These are phyloP conservation scores for Tylopilus cervinicoccineus DNA, from an alignment of 768 basidiomycete species.

Conservation along the genomic window DNA sequence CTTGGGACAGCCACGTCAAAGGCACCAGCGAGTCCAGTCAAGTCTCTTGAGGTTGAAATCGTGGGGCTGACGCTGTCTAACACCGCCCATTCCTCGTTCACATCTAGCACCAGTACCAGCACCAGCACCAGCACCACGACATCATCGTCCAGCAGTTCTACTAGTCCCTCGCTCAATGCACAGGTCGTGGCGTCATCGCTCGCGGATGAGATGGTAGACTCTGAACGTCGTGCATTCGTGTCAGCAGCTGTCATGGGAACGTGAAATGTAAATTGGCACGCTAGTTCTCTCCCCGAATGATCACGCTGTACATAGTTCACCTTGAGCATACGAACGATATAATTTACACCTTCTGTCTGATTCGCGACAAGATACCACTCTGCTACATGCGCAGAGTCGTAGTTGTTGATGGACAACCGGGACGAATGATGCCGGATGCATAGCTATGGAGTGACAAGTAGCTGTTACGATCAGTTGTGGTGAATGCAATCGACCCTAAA, in stretches of 20 bases:
- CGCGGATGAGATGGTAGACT: constrained; percentile 4
- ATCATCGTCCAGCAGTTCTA: constrained; percentile 4
- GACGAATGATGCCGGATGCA: too few species aligned
- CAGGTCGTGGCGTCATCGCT: constrained; percentile 19
- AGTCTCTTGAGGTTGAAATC: constrained; percentile 22
- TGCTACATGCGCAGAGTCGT: not conserved
- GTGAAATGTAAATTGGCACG: not conserved
- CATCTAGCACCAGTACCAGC: not conserved
- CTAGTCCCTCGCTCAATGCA: constrained; percentile 8
- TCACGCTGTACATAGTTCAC: not conserved
- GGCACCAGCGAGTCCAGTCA: not conserved
- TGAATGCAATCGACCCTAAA: too few species aligned
- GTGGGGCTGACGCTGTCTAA: constrained; percentile 9
- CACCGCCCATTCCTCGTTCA: not conserved
- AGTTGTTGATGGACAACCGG: not conserved
- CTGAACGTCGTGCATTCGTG: not conserved
- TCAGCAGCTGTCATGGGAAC: not conserved
- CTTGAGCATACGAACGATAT: not conserved
- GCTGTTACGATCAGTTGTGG: too few species aligned
- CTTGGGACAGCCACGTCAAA: not conserved
- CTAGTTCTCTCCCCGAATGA: not conserved
- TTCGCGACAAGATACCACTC: not conserved
- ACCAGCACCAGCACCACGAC: not conserved
- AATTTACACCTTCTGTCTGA: too few species aligned
- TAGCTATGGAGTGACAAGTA: too few species aligned